Conservation (phyloP, 768 basidiomycete species). For the Leucogyrophana mollusca region DNA sequence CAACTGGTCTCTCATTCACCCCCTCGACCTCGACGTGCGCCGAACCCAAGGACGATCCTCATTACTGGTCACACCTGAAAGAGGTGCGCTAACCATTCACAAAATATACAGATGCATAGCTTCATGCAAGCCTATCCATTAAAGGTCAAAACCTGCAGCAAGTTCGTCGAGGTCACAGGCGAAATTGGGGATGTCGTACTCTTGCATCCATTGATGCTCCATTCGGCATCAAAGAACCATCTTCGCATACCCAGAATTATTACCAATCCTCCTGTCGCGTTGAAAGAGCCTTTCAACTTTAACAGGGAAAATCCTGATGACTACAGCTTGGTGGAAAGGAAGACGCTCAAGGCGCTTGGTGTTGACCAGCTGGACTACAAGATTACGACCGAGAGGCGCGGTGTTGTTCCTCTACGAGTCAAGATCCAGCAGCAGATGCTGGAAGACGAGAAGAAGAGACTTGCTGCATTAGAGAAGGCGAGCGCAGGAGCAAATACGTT, state of each 20-base stretch:
- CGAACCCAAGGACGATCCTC: constrained; percentile 37
- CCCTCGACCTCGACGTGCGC: constrained; percentile 40
- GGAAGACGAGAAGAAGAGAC: constrained; percentile 45
- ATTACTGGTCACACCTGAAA: constrained; percentile 44
- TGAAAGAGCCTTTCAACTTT: constrained; percentile 56
- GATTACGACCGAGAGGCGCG: constrained; percentile 45
- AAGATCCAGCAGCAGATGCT: constrained; percentile 45
- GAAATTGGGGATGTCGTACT: constrained; percentile 63
- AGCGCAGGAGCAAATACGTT: constrained; percentile 25
- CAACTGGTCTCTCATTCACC: constrained; percentile 44
- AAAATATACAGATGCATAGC: no score
- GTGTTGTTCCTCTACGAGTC: constrained; percentile 46
- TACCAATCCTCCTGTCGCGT: constrained; percentile 61
- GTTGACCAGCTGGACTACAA: constrained; percentile 45
- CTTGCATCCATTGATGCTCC: constrained; percentile 64
- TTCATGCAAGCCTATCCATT: no score
- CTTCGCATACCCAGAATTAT: constrained; percentile 57
- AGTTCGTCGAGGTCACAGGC: constrained; percentile 57
- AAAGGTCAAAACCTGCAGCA: constrained; percentile 34
- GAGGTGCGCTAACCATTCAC: constrained; percentile 24
- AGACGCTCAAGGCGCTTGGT: constrained; percentile 55
- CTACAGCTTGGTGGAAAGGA: constrained; percentile 58
- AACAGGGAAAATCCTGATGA: constrained; percentile 41
- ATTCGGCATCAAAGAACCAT: constrained; percentile 61
- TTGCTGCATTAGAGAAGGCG: constrained; percentile 30